Percentiles rank a stretch among this genome's conserved stretches.
Conservation (phyloP, 176 grass and related monocot species). For the Guadua angustifolia region DNA sequence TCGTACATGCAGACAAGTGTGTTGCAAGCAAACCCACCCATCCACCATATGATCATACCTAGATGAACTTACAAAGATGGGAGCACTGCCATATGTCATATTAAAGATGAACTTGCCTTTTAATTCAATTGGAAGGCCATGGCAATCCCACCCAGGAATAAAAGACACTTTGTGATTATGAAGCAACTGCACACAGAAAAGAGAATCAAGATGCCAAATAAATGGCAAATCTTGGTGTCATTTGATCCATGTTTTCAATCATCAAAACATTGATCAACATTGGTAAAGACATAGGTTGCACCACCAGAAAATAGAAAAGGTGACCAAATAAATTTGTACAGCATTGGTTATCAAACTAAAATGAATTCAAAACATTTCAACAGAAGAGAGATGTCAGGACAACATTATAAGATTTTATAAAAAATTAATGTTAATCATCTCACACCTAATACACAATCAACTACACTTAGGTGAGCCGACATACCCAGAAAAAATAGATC, state of each 20-base stretch:
- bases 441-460: conserved; percentile 1
- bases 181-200: conserved; percentile 64
- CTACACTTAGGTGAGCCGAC: neutral
- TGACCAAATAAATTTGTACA: conserved; percentile 20
- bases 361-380: conserved; percentile 22
- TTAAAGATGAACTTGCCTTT: conserved; percentile 75
- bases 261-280: conserved; percentile 4
- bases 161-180: conserved; percentile 88
- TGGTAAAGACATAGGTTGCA: neutral
- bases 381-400: neutral
- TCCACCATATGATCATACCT: conserved; percentile 10
- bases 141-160: conserved; percentile 98
- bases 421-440: neutral
- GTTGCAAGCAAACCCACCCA: neutral
- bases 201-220: conserved; percentile 1
- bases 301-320: conserved; percentile 7
- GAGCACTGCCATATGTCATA: conserved; percentile 1
- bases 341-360: neutral
- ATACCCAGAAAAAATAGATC: neutral
- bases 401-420: conserved; percentile 28
- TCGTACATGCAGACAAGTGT: neutral
- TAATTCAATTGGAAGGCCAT: conserved; percentile 95
- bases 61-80: neutral
- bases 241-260: neutral
- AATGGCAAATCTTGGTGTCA: conserved; percentile 14